phyloP scores from a whole-genome alignment of 2,329 filamentous ascomycete species.

The Alternaria sp. region DNA sequence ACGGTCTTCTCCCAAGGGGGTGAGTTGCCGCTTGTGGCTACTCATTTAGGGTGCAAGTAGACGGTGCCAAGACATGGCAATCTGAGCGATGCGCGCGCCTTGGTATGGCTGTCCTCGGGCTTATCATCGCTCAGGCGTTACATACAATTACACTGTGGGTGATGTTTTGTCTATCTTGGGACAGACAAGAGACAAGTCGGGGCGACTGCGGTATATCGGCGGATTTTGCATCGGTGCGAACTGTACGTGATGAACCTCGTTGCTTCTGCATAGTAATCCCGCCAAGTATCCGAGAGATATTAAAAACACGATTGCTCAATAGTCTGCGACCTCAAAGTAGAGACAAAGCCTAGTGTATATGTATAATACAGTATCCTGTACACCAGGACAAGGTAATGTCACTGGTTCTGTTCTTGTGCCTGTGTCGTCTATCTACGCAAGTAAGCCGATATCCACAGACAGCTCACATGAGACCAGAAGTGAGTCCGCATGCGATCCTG shows the following conservation, averaged over 20 bases:
- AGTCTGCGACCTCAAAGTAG: neutral
- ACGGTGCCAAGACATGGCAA: neutral
- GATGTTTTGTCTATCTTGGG: neutral
- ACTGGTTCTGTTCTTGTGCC: too few species aligned
- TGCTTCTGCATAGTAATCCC: neutral
- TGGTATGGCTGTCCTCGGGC: neutral
- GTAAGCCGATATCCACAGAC: neutral
- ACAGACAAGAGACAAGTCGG: neutral
- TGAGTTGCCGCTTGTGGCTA: neutral
- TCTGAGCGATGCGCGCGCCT: neutral
- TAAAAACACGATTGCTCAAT: neutral
- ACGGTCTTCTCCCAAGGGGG: neutral
- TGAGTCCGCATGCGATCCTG: fast-evolving
- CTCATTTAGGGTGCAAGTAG: neutral
- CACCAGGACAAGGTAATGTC: neutral
- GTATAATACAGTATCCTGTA: neutral
- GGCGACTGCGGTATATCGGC: neutral
- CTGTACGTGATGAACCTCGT: neutral
- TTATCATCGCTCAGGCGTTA: neutral
- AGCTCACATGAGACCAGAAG: neutral
- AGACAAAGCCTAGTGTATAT: neutral
- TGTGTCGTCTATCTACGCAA: too few species aligned
- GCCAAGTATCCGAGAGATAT: constrained; percentile 1
- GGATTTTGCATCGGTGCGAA: neutral
- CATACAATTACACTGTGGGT: neutral